These are phyloP conservation scores for Neurospora africana DNA, from an alignment of 495 filamentous ascomycete species.

Conservation along the genomic window DNA sequence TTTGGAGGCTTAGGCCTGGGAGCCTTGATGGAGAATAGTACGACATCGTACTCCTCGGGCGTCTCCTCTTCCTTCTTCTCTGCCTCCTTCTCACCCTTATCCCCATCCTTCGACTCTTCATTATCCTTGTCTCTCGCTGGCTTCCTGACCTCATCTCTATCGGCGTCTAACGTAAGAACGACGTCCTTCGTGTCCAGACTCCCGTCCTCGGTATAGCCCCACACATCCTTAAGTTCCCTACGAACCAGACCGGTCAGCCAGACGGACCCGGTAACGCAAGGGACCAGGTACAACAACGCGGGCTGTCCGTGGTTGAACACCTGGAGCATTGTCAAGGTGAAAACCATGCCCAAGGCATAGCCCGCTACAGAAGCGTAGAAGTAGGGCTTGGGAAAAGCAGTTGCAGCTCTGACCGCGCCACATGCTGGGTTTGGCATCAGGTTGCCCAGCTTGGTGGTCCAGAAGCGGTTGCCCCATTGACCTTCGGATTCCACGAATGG, in stretches of 20 bases:
- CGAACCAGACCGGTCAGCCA: constrained; percentile 70
- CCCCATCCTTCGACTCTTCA: background rate
- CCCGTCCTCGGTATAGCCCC: constrained; percentile 70
- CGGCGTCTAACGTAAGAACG: constrained; percentile 28
- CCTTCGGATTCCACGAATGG: constrained; percentile 49
- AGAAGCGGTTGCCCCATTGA: constrained; percentile 78
- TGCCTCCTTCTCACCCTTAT: background rate
- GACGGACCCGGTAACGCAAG: constrained; percentile 62
- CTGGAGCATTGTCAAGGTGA: constrained; percentile 68
- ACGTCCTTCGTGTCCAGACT: constrained; percentile 37
- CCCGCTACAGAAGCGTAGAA: constrained; percentile 72
- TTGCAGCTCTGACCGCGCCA: constrained; percentile 32
- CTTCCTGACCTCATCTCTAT: constrained; percentile 12
- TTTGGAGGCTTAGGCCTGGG: constrained; percentile 2
- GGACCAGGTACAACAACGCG: constrained; percentile 87
- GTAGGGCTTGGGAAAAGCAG: constrained; percentile 72
- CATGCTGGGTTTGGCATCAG: constrained; percentile 26
- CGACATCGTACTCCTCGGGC: constrained; percentile 12
- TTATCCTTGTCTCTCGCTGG: background rate
- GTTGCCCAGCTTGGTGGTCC: constrained; percentile 41
- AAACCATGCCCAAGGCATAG: constrained; percentile 69
- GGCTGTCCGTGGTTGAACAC: constrained; percentile 76
- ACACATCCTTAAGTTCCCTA: constrained; percentile 65
- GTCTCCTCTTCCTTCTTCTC: constrained; percentile 1
- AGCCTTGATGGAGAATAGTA: constrained; percentile 19